Base-by-base conservation (phyloP, 331 rosid genomes). In the Phaseolus coccineus region DNA sequence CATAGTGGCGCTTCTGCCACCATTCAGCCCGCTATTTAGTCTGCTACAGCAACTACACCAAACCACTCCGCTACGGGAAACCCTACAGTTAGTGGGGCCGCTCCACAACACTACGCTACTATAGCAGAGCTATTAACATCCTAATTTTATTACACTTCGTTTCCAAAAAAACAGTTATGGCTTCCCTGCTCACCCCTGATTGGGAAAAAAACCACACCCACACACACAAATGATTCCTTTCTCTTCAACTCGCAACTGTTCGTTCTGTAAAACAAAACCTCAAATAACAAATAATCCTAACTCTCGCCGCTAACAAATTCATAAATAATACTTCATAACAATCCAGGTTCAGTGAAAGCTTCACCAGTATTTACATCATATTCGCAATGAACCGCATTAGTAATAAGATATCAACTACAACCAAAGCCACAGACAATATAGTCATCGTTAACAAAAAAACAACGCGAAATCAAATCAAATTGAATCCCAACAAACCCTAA, bases 381-480 rank as follows among this genome's bases (percentile, higher is more conserved):
- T 55, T 51, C 59, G 13, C 30, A 52, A 59, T 9, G 30, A 61
- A 75, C 48, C 71, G 56, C 16, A 72, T 3, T 6, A 15, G 4
- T n/a, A 6, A 69, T 2, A 57, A 56, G 13, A 30, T 5, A 10
- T 61, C 22, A 61, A 69, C 6, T 46, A 48, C 5, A 52, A 40
- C 9, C 40, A 74, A 3, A 28, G 14, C 22, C 31, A 33, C 76
- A 56, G 5, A 46, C 11, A 76, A 27, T 15, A 4, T 66, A 15
- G 0, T 27, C 42, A 39, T 55, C 0, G 16, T 25, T 25, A 35
- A 33, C 67, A 59, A 2, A 0, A 37, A 28, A 52, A 69, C 14
- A 58, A 35, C 22, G 40, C 13, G 27, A n/a, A 24, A 80, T 24
- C 50, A 73, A 80, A 53, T 52, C 48, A 53, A 48, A 53, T 27